A percentile compares a stretch with the other conserved stretches of the same genome.
Evolutionary conservation across 345 rosid species (phyloP).

Genomic region (Boechera retrofracta): DNA sequence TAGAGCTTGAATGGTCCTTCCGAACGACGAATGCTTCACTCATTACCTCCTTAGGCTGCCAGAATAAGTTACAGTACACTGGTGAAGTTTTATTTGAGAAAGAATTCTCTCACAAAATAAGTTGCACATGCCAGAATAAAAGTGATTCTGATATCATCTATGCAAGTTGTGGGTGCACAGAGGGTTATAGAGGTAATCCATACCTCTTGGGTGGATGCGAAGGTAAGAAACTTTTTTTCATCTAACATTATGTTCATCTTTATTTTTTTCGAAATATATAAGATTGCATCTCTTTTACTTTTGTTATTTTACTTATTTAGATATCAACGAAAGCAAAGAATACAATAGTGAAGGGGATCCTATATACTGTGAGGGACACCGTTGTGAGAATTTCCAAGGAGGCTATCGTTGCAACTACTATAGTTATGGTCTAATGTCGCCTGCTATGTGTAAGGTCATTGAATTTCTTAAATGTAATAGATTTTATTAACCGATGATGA

Average conservation of each 20-base stretch:
- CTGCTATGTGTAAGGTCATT: neutral
- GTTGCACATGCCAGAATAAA: slow-evolving; percentile 6
- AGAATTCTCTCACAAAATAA: neutral
- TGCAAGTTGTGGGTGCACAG: slow-evolving; percentile 37
- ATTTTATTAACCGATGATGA: neutral
- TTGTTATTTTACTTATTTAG: neutral
- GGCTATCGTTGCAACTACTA: neutral
- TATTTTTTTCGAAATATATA: neutral
- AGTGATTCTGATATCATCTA: neutral
- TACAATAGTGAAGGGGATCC: neutral
- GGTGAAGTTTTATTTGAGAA: neutral
- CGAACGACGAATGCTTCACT: neutral
- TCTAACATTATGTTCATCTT: neutral
- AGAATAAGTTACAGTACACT: neutral
- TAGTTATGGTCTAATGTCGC: neutral
- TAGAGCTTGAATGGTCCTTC: neutral
- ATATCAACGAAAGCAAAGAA: slow-evolving; percentile 13
- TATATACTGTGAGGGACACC: neutral
- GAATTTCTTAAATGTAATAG: neutral
- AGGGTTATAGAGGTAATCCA: slow-evolving; percentile 42
- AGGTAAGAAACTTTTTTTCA: slow-evolving; percentile 22
- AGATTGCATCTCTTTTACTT: neutral
- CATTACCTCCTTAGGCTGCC: neutral
- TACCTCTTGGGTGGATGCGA: slow-evolving; percentile 38
- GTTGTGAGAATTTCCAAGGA: neutral